A percentile compares a stretch with the other conserved stretches of the same genome.
Evolutionary conservation across 306 rosid genomes (phyloP).

Genomic region (Benincasa hispida): DNA sequence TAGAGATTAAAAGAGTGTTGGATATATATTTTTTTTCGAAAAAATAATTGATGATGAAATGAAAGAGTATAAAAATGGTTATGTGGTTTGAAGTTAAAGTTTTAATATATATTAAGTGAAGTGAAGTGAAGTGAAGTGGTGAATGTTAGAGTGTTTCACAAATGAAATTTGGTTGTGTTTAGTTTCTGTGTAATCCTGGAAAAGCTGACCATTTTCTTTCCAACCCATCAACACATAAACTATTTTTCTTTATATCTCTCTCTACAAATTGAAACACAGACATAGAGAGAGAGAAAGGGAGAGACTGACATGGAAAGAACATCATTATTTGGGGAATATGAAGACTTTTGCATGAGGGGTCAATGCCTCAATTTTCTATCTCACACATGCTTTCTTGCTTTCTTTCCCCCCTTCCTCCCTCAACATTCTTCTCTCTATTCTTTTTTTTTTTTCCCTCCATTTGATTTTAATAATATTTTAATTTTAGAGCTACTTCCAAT

Average conservation of each 20-base stretch:
- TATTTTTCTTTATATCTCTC: not conserved
- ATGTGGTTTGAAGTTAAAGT: too few relatives aligned
- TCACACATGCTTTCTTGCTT: not conserved
- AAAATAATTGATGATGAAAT: too few relatives aligned
- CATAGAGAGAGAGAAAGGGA: not conserved
- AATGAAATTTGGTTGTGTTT: not conserved
- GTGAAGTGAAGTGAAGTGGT: not conserved
- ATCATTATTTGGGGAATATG: constrained; percentile 10
- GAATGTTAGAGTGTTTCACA: not conserved
- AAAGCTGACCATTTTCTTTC: constrained; percentile 5
- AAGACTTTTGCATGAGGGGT: constrained; percentile 10
- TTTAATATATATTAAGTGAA: too few relatives aligned
- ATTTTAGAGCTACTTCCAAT: too few relatives aligned
- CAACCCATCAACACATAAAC: not conserved
- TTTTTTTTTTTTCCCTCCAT: too few relatives aligned
- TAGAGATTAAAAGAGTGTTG: too few relatives aligned
- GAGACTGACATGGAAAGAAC: constrained; percentile 1
- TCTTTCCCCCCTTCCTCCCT: too few relatives aligned
- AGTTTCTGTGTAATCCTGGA: not conserved
- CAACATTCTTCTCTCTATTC: not conserved
- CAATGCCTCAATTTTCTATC: not conserved
- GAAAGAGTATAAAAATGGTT: too few relatives aligned
- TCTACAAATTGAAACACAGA: not conserved
- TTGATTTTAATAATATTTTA: not conserved
- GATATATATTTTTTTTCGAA: too few relatives aligned